Percentiles rank a stretch among this genome's conserved stretches.
Evolutionary conservation across 1,139 yeast species (phyloP).

Genomic region (Pichia sp.): DNA sequence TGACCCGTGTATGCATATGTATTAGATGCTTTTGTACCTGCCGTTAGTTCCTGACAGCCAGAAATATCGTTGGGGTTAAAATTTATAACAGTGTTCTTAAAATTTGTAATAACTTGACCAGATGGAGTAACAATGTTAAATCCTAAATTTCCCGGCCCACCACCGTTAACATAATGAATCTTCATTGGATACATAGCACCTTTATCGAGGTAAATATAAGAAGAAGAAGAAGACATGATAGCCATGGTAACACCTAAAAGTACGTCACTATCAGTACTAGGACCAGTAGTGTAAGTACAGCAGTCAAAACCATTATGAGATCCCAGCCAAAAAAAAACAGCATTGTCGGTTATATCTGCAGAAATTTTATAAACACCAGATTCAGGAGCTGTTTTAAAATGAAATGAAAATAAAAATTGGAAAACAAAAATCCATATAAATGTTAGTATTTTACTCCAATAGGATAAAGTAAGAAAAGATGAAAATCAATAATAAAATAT

Average conservation of each 20-base stretch:
- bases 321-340: constrained; percentile 24
- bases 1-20: not conserved
- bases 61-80: not conserved
- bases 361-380: constrained; percentile 19
- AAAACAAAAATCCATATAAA: not conserved
- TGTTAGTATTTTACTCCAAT: not conserved
- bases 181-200: constrained; percentile 7
- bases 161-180: constrained; percentile 1
- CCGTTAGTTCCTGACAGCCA: not conserved
- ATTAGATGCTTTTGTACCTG: not conserved
- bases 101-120: not conserved
- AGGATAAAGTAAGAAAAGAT: not conserved
- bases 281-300: constrained; percentile 16
- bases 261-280: not conserved
- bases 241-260: not conserved
- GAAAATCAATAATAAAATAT: not conserved
- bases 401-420: not conserved
- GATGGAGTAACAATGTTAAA: not conserved
- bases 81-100: constrained; percentile 2
- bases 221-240: not conserved
- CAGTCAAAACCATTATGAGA: constrained; percentile 26
- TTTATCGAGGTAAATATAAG: constrained; percentile 3
- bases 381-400: constrained; percentile 12
- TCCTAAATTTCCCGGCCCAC: not conserved
- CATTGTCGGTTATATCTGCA: constrained; percentile 22